Evolutionary conservation across 306 rosid genomes (phyloP).

Genomic region (Abrus precatorius): DNA sequence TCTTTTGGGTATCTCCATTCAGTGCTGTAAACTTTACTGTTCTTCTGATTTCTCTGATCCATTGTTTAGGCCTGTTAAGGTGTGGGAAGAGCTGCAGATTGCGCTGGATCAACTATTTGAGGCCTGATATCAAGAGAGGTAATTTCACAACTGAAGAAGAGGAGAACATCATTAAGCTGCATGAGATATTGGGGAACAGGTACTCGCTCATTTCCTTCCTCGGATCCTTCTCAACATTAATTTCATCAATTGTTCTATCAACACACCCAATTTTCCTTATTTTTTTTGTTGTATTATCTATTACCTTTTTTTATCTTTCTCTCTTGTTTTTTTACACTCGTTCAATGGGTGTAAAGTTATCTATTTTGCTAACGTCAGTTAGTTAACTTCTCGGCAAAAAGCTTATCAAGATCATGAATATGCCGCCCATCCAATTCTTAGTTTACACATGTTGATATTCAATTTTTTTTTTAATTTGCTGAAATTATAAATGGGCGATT

Average conservation of each 20-base stretch:
- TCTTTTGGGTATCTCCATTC: no score
- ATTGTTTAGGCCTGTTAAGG: conserved; percentile 71
- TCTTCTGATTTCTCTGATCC: conserved; percentile 7
- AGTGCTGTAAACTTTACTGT: no score
- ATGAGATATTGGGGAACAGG: conserved; percentile 88
- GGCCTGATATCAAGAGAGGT: conserved; percentile 96
- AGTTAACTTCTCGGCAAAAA: conserved; percentile 10
- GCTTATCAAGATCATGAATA: conserved; percentile 1
- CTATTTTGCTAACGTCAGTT: not conserved
- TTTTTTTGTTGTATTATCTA: no score
- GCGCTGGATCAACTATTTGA: conserved; percentile 85
- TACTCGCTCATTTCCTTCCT: conserved; percentile 46
- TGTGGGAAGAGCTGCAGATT: conserved; percentile 98
- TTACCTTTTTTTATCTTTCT: no score
- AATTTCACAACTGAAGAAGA: conserved; percentile 89
- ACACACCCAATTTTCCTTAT: no score
- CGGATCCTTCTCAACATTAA: not conserved
- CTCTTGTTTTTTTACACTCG: no score
- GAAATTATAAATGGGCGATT: conserved; percentile 37
- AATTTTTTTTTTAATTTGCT: not conserved
- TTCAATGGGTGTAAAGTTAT: no score
- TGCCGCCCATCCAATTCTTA: conserved; percentile 16
- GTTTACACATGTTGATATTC: conserved; percentile 25
- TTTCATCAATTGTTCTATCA: not conserved
- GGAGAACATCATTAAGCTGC: conserved; percentile 71